Evolutionary conservation across 768 basidiomycete genomes (phyloP), one percentile per base, ranked within the genome.

Genomic region (Cubamyces lactineus): DNA sequence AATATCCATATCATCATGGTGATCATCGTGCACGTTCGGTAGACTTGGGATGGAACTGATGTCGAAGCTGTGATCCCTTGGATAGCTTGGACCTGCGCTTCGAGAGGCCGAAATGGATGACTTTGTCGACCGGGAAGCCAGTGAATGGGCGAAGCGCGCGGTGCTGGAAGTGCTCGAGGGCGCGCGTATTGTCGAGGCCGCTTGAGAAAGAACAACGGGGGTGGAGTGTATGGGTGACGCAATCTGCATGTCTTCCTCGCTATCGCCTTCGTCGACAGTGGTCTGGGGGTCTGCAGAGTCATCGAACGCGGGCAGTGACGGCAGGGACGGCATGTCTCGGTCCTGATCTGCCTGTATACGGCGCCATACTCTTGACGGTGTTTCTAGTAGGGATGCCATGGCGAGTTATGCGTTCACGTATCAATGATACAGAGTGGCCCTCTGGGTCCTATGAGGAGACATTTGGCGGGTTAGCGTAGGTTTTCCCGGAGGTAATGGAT

Each of bases 311-410:
- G 91, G 89, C 13, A 93, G 73, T 3, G 90, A 91, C 2, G 92
- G 92, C 2, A 94, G 77, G 30, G 92, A 94, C 11, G 92, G 89
- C 79, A 93, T 88, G 64, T 92, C 90, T 64, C 79, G 74, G 62
- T 86, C 84, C 66, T 92, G 88, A n/a, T 82, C 78, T 0, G 83
- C 87, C 72, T 94, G 85, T 53, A 94, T 92, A 48, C 92, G 83
- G 28, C 92, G 82, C 88, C 88, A 91, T 69, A 94, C 86, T 46
- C 91, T 81, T 24, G 92, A 94, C 0, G 92, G 92, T 16, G 92
- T 94, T 74, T 94, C 92, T 9, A 78, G 67, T 26, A 74, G 69
- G 34, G 66, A 70, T 17, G 67, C 67, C 70, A 70, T 72, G 4
- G 19, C 23, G 26, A n/a, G 19, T 39, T 11, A 21, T 34, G 9